Conservation (phyloP, 345 rosid species). For the Viola odorata region DNA sequence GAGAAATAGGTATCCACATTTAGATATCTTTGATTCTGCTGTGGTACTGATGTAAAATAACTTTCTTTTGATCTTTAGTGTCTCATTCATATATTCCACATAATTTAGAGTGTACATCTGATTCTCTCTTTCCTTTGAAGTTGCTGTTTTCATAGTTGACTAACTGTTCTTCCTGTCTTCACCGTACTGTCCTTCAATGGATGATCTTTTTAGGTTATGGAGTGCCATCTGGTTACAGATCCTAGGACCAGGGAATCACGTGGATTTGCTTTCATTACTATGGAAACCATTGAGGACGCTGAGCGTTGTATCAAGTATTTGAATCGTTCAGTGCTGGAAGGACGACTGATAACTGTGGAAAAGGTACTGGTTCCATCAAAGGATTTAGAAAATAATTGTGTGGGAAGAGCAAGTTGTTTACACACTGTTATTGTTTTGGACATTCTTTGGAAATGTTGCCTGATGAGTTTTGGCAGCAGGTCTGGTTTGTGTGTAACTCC, state of each 20-base stretch:
- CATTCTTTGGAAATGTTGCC: constrained; percentile 31
- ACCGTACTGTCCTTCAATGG: too few species aligned
- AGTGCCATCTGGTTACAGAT: constrained; percentile 52
- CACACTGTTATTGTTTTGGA: constrained; percentile 10
- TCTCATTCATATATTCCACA: too few species aligned
- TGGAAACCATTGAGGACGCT: constrained; percentile 49
- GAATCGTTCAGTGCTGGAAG: constrained; percentile 60
- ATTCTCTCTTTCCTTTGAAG: too few species aligned
- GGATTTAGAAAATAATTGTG: background rate
- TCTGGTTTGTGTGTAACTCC: constrained; percentile 65
- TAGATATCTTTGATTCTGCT: too few species aligned
- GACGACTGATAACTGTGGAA: constrained; percentile 56
- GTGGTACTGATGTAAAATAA: too few species aligned
- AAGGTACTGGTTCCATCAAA: constrained; percentile 35
- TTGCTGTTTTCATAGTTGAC: too few species aligned
- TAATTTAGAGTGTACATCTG: too few species aligned
- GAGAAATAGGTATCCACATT: too few species aligned
- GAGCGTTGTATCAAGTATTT: constrained; percentile 55
- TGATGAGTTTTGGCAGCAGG: constrained; percentile 71
- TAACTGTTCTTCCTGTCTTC: too few species aligned
- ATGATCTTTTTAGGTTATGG: constrained; percentile 37
- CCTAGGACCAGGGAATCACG: constrained; percentile 62
- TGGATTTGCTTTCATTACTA: constrained; percentile 66
- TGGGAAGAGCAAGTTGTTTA: constrained; percentile 12
- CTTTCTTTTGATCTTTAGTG: too few species aligned